These are phyloP conservation scores for Filosporella fistucella DNA, from an alignment of 495 filamentous ascomycete species.

Conservation along the genomic window DNA sequence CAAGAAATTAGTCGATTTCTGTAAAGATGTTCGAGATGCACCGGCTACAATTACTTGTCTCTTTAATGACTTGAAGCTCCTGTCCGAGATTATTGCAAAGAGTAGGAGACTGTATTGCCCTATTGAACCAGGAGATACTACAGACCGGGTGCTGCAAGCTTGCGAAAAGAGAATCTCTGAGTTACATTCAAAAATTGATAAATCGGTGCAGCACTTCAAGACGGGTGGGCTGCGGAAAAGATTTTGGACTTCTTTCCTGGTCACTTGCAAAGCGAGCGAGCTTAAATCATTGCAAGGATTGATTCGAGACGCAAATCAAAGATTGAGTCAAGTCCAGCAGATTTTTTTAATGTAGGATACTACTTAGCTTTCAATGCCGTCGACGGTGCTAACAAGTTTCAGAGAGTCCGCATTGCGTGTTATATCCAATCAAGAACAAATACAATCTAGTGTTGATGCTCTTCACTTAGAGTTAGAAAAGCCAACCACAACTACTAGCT, in stretches of 20 bases:
- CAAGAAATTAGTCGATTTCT: constrained; percentile 8
- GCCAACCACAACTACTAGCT: no score
- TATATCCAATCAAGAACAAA: no score
- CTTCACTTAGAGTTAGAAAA: no score
- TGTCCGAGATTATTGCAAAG: not conserved
- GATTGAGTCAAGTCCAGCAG: no score
- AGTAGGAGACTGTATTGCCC: not conserved
- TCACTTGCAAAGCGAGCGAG: not conserved
- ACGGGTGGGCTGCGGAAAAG: not conserved
- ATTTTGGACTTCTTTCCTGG: not conserved
- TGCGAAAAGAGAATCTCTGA: constrained; percentile 2
- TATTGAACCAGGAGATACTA: not conserved
- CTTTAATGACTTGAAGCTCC: constrained; percentile 1
- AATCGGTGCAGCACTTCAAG: not conserved
- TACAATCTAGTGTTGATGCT: no score
- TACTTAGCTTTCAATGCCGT: no score
- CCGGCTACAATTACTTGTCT: not conserved
- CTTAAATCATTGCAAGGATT: not conserved
- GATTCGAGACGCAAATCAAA: constrained; percentile 4
- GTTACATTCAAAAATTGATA: not conserved
- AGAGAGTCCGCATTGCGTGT: no score
- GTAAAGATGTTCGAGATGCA: constrained; percentile 8
- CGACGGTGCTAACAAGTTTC: no score
- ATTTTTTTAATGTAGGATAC: no score
- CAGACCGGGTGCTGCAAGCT: not conserved